Conservation (phyloP, 495 filamentous ascomycete genomes). For the Xylaria acuta region DNA sequence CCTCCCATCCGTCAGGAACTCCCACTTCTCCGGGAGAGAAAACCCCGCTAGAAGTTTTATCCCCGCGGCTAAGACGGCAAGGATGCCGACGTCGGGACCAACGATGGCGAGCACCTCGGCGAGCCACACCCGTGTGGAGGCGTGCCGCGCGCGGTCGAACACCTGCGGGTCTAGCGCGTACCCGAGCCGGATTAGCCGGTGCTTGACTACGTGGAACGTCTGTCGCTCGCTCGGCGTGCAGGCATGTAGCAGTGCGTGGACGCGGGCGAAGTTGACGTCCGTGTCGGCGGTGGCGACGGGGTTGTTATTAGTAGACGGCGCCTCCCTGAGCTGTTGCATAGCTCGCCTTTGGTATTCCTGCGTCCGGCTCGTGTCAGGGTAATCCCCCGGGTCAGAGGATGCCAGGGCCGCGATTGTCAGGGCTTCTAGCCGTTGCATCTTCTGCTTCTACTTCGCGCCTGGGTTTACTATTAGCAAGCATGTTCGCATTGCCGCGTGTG, state of each 20-base stretch:
- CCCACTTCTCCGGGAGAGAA: conserved; percentile 16
- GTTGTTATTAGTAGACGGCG: background rate
- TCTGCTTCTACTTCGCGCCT: conserved; percentile 17
- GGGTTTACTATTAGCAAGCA: background rate
- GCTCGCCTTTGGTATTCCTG: background rate
- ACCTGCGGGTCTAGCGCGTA: background rate
- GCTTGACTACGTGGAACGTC: background rate
- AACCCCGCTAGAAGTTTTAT: background rate
- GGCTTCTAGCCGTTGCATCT: conserved; percentile 8
- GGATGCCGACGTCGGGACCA: background rate
- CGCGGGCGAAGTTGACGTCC: background rate
- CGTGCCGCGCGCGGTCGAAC: background rate
- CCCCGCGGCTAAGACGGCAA: background rate
- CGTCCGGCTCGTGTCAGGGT: background rate
- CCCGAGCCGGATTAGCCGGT: background rate
- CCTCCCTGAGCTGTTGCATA: background rate
- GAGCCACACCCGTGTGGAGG: background rate
- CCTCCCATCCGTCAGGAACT: conserved; percentile 19
- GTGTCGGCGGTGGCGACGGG: background rate
- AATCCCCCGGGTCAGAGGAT: background rate
- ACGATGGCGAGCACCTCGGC: background rate
- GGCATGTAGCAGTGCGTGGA: background rate
- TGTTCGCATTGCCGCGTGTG: background rate
- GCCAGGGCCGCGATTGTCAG: background rate
- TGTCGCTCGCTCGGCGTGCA: conserved; percentile 1